These are phyloP conservation scores for Boletus fagicola DNA, from an alignment of 768 basidiomycete genomes.

Conservation along the genomic window DNA sequence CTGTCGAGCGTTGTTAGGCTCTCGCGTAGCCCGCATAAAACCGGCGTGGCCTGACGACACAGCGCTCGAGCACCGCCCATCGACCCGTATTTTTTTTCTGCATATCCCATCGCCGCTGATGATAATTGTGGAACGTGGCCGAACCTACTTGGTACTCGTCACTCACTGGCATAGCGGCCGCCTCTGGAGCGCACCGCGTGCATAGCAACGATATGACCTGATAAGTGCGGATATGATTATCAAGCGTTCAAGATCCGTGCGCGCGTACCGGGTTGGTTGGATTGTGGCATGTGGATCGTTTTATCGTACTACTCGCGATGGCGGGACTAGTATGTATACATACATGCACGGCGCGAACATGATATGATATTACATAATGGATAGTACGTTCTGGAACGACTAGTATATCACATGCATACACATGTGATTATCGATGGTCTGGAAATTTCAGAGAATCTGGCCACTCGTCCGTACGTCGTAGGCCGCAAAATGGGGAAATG, in stretches of 20 bases:
- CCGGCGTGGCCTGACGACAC: background rate
- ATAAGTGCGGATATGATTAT: background rate
- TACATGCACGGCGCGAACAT: background rate
- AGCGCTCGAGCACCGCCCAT: background rate
- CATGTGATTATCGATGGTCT: background rate
- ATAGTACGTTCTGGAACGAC: background rate
- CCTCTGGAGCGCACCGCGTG: background rate
- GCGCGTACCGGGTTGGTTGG: background rate
- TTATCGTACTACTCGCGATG: background rate
- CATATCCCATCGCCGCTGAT: background rate
- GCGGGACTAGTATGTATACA: too few relatives aligned
- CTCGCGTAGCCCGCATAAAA: background rate
- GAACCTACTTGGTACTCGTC: background rate
- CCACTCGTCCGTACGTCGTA: too few relatives aligned
- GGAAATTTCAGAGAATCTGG: background rate
- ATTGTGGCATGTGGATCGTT: background rate
- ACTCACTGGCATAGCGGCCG: background rate
- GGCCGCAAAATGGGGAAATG: background rate
- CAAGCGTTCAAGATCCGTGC: background rate
- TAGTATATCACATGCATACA: background rate
- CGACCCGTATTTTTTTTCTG: background rate
- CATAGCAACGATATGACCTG: constrained; percentile 7
- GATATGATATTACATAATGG: background rate
- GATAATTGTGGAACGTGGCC: background rate
- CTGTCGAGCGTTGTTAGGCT: background rate